A percentile compares a stretch with the other conserved stretches of the same genome.
Evolutionary conservation across 2,329 filamentous ascomycete species (phyloP).

Genomic region (Penicillium thymicola): DNA sequence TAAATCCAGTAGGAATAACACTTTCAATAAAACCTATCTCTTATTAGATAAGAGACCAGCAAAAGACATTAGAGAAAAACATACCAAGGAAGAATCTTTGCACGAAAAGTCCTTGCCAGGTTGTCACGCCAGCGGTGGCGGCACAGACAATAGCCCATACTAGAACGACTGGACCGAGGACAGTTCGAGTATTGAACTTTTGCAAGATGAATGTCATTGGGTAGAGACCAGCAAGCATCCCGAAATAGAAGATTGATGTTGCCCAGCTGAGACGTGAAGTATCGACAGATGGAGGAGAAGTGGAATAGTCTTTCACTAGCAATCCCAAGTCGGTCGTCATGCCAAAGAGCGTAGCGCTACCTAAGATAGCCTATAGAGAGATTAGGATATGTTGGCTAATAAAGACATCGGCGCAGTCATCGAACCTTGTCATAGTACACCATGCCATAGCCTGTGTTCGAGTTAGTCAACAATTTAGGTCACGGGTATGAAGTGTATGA

Average conservation of each 20-base stretch:
- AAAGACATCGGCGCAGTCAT: neutral
- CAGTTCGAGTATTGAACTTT: slow-evolving; percentile 61
- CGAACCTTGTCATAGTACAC: slow-evolving; percentile 67
- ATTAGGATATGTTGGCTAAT: neutral
- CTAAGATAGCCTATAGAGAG: slow-evolving; percentile 61
- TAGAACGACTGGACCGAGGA: slow-evolving; percentile 57
- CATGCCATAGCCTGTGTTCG: slow-evolving; percentile 53
- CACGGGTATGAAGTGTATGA: neutral
- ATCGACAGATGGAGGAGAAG: slow-evolving; percentile 56
- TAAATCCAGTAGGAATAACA: slow-evolving; percentile 64
- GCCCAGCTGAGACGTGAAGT: slow-evolving; percentile 72
- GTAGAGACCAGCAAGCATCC: slow-evolving; percentile 70
- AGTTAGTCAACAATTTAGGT: neutral
- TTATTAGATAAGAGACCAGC: neutral
- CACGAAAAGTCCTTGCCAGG: slow-evolving; percentile 61
- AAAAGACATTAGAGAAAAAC: neutral
- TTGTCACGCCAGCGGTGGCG: slow-evolving; percentile 64
- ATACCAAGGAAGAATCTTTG: slow-evolving; percentile 59
- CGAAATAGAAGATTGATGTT: slow-evolving; percentile 76
- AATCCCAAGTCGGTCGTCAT: slow-evolving; percentile 69
- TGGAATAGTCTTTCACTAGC: slow-evolving; percentile 51
- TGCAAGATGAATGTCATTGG: slow-evolving; percentile 70
- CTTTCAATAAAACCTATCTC: slow-evolving; percentile 55
- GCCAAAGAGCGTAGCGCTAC: slow-evolving; percentile 69
- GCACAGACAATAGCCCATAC: slow-evolving; percentile 67